Percentiles rank a stretch among this genome's conserved stretches.
These are phyloP conservation scores for Fusarium proliferatum DNA, from an alignment of 2,329 filamentous ascomycete genomes.

Conservation along the genomic window DNA sequence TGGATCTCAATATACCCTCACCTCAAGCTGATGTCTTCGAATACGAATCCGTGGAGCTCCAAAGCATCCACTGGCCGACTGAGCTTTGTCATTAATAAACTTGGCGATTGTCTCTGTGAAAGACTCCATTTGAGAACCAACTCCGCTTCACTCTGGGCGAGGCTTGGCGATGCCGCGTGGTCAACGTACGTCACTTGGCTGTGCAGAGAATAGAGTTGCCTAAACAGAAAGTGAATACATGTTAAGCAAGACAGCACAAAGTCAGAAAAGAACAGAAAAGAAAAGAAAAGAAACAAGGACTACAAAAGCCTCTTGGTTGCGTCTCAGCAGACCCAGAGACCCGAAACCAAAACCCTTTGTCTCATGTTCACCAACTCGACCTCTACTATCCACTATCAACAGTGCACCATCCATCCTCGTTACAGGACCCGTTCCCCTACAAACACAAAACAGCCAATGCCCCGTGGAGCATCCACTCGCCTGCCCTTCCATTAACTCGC, in stretches of 20 bases:
- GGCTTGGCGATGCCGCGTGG: constrained; percentile 40
- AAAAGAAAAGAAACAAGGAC: constrained; percentile 4
- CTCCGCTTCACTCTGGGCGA: constrained; percentile 23
- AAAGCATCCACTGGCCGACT: background rate
- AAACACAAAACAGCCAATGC: constrained; percentile 32
- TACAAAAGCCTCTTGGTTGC: constrained; percentile 2
- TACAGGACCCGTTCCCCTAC: constrained; percentile 31
- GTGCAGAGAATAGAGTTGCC: constrained; percentile 27
- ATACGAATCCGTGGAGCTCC: constrained; percentile 1
- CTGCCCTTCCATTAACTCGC: background rate
- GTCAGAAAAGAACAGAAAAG: background rate
- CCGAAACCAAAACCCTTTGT: constrained; percentile 9
- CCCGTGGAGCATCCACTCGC: constrained; percentile 26
- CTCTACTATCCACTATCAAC: constrained; percentile 5
- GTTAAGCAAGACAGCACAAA: background rate
- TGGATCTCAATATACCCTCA: constrained; percentile 1
- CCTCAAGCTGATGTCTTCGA: background rate
- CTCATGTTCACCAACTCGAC: constrained; percentile 3
- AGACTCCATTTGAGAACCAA: constrained; percentile 7
- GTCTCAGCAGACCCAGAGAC: constrained; percentile 6
- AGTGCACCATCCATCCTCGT: constrained; percentile 16
- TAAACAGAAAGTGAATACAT: constrained; percentile 6
- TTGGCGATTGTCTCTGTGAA: constrained; percentile 18
- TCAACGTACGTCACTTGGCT: constrained; percentile 37
- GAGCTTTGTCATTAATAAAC: background rate